phyloP scores from a whole-genome alignment of 257 asterid genomes.

The Eustoma russellianum region DNA sequence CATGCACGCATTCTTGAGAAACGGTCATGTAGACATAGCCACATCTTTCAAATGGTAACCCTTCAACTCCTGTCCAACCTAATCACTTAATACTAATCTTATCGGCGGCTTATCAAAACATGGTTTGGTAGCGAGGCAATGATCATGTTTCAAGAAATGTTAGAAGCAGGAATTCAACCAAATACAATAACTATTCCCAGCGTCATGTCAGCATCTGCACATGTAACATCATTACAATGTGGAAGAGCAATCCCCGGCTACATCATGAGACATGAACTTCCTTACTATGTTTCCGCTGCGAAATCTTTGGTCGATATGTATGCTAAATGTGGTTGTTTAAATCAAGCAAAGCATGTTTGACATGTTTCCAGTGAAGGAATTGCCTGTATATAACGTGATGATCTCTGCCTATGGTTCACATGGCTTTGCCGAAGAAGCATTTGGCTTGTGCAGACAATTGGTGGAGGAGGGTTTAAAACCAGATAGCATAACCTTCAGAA shows the following conservation, averaged over 20 bases:
- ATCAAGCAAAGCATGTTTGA: constrained; percentile 12
- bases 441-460: constrained; percentile 11
- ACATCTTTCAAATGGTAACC: constrained; percentile 16
- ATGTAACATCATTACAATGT: constrained; percentile 9
- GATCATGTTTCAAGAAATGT: constrained; percentile 15
- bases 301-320: constrained; percentile 25
- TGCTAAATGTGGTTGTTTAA: constrained; percentile 20
- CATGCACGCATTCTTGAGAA: constrained; percentile 22
- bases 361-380: constrained; percentile 8
- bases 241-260: constrained; percentile 26
- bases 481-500: constrained; percentile 21
- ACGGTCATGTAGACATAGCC: constrained; percentile 24
- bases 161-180: constrained; percentile 15
- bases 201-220: constrained; percentile 20
- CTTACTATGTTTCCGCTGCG: constrained; percentile 15
- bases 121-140: constrained; percentile 17
- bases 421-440: constrained; percentile 18
- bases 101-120: constrained; percentile 20
- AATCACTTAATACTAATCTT: constrained; percentile 20
- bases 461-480: constrained; percentile 13
- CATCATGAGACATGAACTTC: constrained; percentile 11
- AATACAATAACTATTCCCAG: constrained; percentile 16
- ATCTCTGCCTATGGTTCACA: constrained; percentile 25
- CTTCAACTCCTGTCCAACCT: constrained; percentile 15
- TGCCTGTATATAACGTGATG: constrained; percentile 21